A percentile compares a stretch with the other conserved stretches of the same genome.
These are phyloP conservation scores for Astrothelium subdiscretum DNA, from an alignment of 495 filamentous ascomycete genomes.

Conservation along the genomic window DNA sequence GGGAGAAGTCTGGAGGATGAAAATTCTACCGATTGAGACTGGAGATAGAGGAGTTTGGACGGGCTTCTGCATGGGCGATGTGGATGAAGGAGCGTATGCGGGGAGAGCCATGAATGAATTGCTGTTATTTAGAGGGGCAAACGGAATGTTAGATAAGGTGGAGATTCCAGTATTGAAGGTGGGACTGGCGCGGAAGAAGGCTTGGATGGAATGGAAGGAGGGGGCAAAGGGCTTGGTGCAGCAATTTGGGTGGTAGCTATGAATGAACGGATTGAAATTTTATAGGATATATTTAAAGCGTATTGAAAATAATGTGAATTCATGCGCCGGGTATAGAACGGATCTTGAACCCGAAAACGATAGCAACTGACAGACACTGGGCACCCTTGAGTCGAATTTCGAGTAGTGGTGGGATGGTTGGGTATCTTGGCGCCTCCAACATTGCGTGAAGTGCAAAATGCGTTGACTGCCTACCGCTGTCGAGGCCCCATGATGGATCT, in stretches of 20 bases:
- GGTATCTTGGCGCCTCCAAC: too few species aligned
- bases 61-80: conserved; percentile 22
- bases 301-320: too few species aligned
- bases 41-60: conserved; percentile 13
- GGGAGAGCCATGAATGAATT: conserved; percentile 24
- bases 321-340: too few species aligned
- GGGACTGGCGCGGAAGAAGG: conserved; percentile 8
- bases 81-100: conserved; percentile 20
- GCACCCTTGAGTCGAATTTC: too few species aligned
- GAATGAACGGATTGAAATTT: too few species aligned
- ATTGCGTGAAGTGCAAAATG: too few species aligned
- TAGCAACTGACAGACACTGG: too few species aligned
- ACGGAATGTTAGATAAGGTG: conserved; percentile 5
- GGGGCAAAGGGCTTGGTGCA: not conserved
- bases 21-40: not conserved
- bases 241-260: not conserved
- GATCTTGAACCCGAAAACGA: too few species aligned
- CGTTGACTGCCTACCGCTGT: too few species aligned
- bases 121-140: conserved; percentile 21
- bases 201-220: not conserved
- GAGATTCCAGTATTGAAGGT: conserved; percentile 23
- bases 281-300: too few species aligned
- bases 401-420: too few species aligned
- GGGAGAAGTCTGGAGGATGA: conserved; percentile 9
- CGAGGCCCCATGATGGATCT: too few species aligned